phyloP scores from a whole-genome alignment of 2,329 filamentous ascomycete species.

The Setomelanomma holmii region DNA sequence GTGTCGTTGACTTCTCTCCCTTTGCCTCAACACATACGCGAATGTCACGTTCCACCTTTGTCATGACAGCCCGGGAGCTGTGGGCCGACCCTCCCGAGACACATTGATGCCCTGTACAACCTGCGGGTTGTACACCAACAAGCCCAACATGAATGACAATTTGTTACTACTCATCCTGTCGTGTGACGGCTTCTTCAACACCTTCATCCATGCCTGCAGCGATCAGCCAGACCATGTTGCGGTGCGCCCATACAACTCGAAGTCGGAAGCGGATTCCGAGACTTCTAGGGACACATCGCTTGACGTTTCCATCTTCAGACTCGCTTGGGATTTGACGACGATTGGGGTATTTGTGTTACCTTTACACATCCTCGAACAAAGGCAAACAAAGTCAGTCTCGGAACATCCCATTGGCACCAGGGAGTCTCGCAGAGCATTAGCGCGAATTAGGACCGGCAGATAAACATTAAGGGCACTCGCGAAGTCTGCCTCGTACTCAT shows the following conservation, averaged over 20 bases:
- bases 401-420: no score
- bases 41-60: neutral
- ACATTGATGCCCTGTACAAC: slow-evolving; percentile 17
- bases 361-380: no score
- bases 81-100: neutral
- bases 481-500: neutral
- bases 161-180: no score
- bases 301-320: neutral
- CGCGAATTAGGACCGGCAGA: no score
- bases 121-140: neutral
- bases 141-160: neutral
- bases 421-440: no score
- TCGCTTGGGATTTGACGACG: neutral
- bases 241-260: neutral
- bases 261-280: neutral
- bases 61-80: neutral
- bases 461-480: no score
- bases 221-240: neutral
- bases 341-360: neutral
- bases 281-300: neutral
- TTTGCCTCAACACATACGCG: neutral
- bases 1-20: neutral
- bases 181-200: no score
- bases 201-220: neutral
- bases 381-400: no score